These are phyloP conservation scores for Acacia confusa DNA, from an alignment of 306 rosid species.

Conservation along the genomic window DNA sequence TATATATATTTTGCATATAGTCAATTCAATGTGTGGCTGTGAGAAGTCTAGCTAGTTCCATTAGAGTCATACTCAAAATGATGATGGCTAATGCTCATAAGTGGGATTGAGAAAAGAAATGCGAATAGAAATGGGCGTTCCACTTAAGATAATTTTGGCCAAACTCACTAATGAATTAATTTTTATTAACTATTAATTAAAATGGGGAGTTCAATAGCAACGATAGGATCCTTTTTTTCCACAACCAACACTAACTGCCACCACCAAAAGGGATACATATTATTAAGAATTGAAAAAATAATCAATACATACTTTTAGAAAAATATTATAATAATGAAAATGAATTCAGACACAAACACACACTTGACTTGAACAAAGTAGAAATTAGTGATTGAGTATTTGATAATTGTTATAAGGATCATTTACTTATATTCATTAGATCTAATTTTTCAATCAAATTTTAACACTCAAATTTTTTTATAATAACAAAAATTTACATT, in stretches of 20 bases:
- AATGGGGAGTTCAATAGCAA: neutral
- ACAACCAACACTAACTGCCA: constrained; percentile 36
- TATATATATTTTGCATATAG: neutral
- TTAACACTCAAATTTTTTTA: too few species aligned
- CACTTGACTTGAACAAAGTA: neutral
- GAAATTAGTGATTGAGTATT: neutral
- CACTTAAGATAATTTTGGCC: constrained; percentile 31
- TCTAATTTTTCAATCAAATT: too few species aligned
- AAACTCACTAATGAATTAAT: neutral
- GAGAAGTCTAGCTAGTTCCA: neutral
- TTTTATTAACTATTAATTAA: constrained; percentile 22
- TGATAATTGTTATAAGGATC: too few species aligned
- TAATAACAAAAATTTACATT: too few species aligned
- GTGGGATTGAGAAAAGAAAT: constrained; percentile 22
- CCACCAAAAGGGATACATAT: neutral
- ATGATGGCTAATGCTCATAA: constrained; percentile 19
- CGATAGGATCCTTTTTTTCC: constrained; percentile 32
- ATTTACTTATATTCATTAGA: too few species aligned
- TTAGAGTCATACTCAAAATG: neutral
- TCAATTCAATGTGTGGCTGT: constrained; percentile 13
- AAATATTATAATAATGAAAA: neutral
- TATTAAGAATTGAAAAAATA: neutral
- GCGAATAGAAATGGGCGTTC: constrained; percentile 42
- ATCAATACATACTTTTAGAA: neutral
- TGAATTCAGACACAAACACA: neutral